Evolutionary conservation across 768 basidiomycete genomes (phyloP), one percentile per base, ranked within the genome.

Genomic region (Trametes elegans): DNA sequence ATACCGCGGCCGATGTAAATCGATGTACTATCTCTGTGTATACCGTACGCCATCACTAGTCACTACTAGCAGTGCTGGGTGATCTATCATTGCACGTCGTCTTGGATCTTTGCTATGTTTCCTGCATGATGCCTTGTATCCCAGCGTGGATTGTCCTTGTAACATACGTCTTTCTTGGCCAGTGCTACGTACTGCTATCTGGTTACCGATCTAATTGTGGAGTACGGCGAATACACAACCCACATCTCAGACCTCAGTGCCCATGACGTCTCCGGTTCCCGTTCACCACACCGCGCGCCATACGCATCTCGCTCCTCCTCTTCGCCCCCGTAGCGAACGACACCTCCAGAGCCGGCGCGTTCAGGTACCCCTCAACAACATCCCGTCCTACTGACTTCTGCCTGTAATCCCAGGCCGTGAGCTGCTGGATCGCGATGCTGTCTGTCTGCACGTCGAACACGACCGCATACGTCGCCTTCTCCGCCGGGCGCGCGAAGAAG

Each of bases 361-460:
- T 44, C 34, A 68, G 55, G 55, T 64, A 66, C 11, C 63, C 64
- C 35, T 64, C 66, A 16, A 68, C 41, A 18, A 62, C 38, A 41
- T 53, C 60, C 39, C 67, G 49, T 16, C 64, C 23, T 44, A 67
- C 28, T 40, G 58, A 48, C n/a, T 47, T 57, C 62, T 64, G 63
- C 2, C 60, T 49, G 57, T 60, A 68, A 49, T 67, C 64, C 63
- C 64, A 68, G 11, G 45, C 51, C n/a, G 56, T 52, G 47, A 61
- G 44, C 38, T 52, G 53, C 44, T 64, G 55, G 41, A 66, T 64
- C 26, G 63, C 46, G 55, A 68, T 65, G 10, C 51, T 34, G 46
- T 67, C 67, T 38, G 61, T 66, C 61, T 66, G 46, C 38, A 65
- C 64, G 60, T 68, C 67, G 46, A 64, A 61, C 28, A 66, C 49